A percentile compares a stretch with the other conserved stretches of the same genome.
Conservation (phyloP, 2,329 filamentous ascomycete species). For the Aureobasidium lini region DNA sequence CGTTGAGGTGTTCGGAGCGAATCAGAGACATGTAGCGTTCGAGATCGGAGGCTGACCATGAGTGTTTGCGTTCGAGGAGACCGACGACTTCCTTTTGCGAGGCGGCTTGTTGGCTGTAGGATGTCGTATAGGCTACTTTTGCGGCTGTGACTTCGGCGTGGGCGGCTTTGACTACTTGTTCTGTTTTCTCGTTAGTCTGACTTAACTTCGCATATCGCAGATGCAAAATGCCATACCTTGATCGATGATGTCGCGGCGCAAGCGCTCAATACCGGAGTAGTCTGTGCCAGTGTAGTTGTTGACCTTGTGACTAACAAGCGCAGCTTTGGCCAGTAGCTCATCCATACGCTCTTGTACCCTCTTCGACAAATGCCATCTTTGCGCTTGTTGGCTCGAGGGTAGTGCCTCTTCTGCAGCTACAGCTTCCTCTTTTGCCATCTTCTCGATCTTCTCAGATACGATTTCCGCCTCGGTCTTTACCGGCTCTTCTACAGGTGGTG, state of each 20-base stretch:
- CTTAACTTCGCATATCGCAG: neutral
- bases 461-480: neutral
- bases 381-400: constrained; percentile 46
- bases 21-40: constrained; percentile 93
- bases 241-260: constrained; percentile 69
- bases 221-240: constrained; percentile 43
- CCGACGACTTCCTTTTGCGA: constrained; percentile 95
- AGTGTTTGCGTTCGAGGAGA: constrained; percentile 86
- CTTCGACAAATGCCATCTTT: constrained; percentile 51
- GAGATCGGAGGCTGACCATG: constrained; percentile 78
- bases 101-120: constrained; percentile 72
- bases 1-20: constrained; percentile 84
- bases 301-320: constrained; percentile 77
- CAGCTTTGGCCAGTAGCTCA: constrained; percentile 73
- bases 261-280: constrained; percentile 80
- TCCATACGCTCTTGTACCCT: constrained; percentile 74
- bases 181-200: constrained; percentile 27
- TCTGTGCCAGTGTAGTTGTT: constrained; percentile 83
- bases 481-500: neutral
- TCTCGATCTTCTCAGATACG: neutral
- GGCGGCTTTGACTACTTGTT: constrained; percentile 50
- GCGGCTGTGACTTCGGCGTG: constrained; percentile 61
- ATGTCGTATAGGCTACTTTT: constrained; percentile 71
- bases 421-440: neutral
- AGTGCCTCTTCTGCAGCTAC: constrained; percentile 29